Evolutionary conservation across 306 rosid species (phyloP), one percentile per base, ranked within the genome.

Genomic region (Argentina anserina): DNA sequence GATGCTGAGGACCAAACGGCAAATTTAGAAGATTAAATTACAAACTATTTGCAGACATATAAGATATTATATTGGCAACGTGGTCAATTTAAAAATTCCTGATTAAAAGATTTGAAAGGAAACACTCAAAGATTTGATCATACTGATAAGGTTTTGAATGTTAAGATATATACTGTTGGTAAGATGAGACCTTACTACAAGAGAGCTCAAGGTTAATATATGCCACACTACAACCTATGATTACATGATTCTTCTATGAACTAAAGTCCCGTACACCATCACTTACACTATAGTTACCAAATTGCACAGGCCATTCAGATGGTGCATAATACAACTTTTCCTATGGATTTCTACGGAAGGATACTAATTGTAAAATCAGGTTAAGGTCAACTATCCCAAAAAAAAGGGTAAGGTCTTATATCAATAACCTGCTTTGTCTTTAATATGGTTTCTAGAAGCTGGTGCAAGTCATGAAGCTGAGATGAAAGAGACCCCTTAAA

Each of bases 371-470:
- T 31, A 70, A 77, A 67, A 75, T 55, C 72, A 58, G 67, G 42
- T 29, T 29, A 26, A 53, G 5, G 5, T 33, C 36, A 33, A 13
- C 28, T 25, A 60, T 14, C 56, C n/a, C 3, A 25, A 17, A 64
- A 40, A 47, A 29, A 42, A 40, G 65, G 31, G 62, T 49, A 78
- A 46, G 60, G 45, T 69, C 36, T 34, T 58, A 58, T 70, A 79
- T 40, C 6, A 74, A 78, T 79, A 78, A 95, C 99, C 99, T 95
- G 99, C 83, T 88, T 95, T 49, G 95, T 82, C 87, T 84, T 92
- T 71, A 85, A 81, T 74, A 95, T 78, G 76, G 84, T 90, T 84
- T 95, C 99, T 41, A 87, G 96, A 72, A 95, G 99, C 67, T 86
- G 74, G 78, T 87, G 88, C 78, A 95, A 76, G 78, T 88, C 97